phyloP scores from a whole-genome alignment of 1,284 basidiomycete genomes.

The Moesziomyces sp. region DNA sequence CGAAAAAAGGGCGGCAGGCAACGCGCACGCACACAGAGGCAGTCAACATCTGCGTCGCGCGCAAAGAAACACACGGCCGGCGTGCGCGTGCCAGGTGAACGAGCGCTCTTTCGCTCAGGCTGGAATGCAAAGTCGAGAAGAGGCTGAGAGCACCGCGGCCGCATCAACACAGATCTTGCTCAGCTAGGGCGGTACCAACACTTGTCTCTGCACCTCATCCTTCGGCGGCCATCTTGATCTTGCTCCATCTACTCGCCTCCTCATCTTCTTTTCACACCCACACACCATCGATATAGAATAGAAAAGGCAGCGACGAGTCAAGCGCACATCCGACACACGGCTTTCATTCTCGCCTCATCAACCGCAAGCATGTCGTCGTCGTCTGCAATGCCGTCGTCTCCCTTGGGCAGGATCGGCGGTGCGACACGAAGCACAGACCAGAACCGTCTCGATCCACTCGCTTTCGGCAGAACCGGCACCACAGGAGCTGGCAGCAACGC shows the following conservation, averaged over 20 bases:
- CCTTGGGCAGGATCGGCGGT: slow-evolving; percentile 41
- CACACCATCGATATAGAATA: too few species aligned
- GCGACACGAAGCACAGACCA: slow-evolving; percentile 29
- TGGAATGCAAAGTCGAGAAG: not conserved
- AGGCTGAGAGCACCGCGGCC: too few species aligned
- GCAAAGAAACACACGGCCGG: not conserved
- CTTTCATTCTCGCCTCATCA: not conserved
- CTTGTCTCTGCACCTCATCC: too few species aligned
- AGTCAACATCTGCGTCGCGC: too few species aligned
- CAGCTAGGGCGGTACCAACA: too few species aligned
- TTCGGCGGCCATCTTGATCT: not conserved
- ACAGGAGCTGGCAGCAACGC: slow-evolving; percentile 29
- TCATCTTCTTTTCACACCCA: not conserved
- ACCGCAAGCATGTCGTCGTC: slow-evolving; percentile 44
- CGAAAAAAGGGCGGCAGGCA: too few species aligned
- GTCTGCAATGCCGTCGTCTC: slow-evolving; percentile 52
- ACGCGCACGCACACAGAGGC: too few species aligned
- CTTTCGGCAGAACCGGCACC: slow-evolving; percentile 36
- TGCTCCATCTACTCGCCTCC: slow-evolving; percentile 28
- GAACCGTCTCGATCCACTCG: slow-evolving; percentile 40
- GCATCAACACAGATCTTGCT: too few species aligned
- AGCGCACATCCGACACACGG: not conserved
- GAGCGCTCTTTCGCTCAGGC: too few species aligned
- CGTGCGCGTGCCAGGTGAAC: not conserved
- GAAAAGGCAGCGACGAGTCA: not conserved